Evolutionary conservation across 257 asterid genomes (phyloP).

Genomic region (Capsicum rhomboideum): DNA sequence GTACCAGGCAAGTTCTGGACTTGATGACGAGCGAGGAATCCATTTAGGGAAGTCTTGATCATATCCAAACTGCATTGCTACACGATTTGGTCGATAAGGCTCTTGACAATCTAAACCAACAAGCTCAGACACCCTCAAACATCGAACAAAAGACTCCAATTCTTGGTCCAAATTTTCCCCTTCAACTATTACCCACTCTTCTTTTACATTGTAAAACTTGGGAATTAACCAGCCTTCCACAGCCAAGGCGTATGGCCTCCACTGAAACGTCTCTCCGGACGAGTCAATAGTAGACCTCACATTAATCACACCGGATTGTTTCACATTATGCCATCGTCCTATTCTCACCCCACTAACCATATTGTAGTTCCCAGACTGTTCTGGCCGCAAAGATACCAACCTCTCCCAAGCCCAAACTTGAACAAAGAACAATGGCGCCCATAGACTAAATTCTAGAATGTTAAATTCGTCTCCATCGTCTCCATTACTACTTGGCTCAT

Average conservation of each 20-base stretch:
- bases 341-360: slow-evolving; percentile 7
- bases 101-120: slow-evolving; percentile 29
- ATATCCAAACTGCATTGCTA: slow-evolving; percentile 30
- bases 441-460: slow-evolving; percentile 8
- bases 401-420: slow-evolving; percentile 55
- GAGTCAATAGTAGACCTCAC: slow-evolving; percentile 21
- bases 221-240: slow-evolving; percentile 21
- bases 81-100: slow-evolving; percentile 28
- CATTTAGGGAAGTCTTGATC: slow-evolving; percentile 31
- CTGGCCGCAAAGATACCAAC: slow-evolving; percentile 14
- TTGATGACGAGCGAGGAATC: not conserved
- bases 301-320: slow-evolving; percentile 3
- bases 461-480: not conserved
- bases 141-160: slow-evolving; percentile 16
- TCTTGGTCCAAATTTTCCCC: slow-evolving; percentile 1
- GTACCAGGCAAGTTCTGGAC: slow-evolving; percentile 3
- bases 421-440: slow-evolving; percentile 25
- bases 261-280: slow-evolving; percentile 16
- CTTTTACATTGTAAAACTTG: slow-evolving; percentile 13
- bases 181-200: slow-evolving; percentile 1
- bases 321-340: slow-evolving; percentile 21
- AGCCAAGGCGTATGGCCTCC: slow-evolving; percentile 29
- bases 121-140: slow-evolving; percentile 19
- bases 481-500: not conserved
- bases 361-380: slow-evolving; percentile 5